Evolutionary conservation across 2,329 filamentous ascomycete species (phyloP), one percentile per base, ranked within the genome.

Genomic region (Diaporthe helianthi): DNA sequence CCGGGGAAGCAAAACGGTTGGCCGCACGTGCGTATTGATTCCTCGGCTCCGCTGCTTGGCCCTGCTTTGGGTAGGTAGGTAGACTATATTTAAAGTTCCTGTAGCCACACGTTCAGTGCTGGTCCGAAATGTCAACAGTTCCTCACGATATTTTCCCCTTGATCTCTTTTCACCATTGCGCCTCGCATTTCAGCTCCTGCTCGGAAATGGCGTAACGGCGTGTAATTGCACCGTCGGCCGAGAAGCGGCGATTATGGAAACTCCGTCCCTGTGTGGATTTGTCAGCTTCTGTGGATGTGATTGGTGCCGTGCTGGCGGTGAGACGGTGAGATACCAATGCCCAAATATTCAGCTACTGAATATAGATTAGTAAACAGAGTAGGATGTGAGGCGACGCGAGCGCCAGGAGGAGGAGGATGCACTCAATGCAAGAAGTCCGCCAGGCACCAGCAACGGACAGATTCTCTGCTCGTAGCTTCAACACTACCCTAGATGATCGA

Each of bases 281-380:
- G 58, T 63, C 58, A 63, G 41, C 58, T 46, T 24, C n/a, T 24
- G 6, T 26, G 13, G n/a, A 12, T 9, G n/a, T 49, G 58, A 63
- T 63, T 63, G 44, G 58, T 63, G 58, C 15, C 41, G 19, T 24
- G 8, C n/a, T 6, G 26, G 9, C 29, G 24, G 58, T 12, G 10
- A 13, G 31, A 29, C 19, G 24, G 58, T 12, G 10, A 13, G 31
- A 29, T 12, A 29, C 26, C 26, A 8, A 2, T 38, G 19, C 41
- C 38, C 22, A 9, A 17, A 12, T 61, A 47, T 17, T n/a, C 13
- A 6, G 4, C 36, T 17, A 5, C 36, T 38, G 29, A n/a, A n/a
- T n/a, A n/a, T n/a, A n/a, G 4, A 63, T 63, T 63, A 63, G 29
- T 63, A 17, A 63, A 26, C n/a, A 24, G 29, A 36, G 24, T 24